A percentile compares a stretch with the other conserved stretches of the same genome.
These are phyloP conservation scores for Aspergillus transmontanensis DNA, from an alignment of 2,329 filamentous ascomycete genomes.

Conservation along the genomic window DNA sequence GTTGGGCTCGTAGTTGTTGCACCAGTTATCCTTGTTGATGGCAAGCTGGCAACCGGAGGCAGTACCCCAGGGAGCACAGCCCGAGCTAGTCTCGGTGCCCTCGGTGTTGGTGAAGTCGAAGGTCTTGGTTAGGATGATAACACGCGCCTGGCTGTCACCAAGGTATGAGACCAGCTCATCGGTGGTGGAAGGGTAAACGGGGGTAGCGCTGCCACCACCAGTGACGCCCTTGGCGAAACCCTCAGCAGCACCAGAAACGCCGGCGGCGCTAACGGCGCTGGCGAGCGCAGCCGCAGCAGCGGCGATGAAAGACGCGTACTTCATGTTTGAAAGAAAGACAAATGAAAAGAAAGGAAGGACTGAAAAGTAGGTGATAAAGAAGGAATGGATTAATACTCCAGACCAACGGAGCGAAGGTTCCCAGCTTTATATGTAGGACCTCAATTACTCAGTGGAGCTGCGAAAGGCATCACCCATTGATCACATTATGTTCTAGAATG, in stretches of 20 bases:
- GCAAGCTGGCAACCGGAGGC: slow-evolving; percentile 58
- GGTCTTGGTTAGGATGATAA: slow-evolving; percentile 52
- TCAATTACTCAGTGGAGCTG: background rate
- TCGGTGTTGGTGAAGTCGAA: slow-evolving; percentile 24
- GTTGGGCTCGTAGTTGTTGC: slow-evolving; percentile 60
- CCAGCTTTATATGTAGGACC: background rate
- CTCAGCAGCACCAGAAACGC: slow-evolving; percentile 40
- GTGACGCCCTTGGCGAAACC: slow-evolving; percentile 60
- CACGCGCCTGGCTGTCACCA: slow-evolving; percentile 54
- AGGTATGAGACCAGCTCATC: slow-evolving; percentile 63
- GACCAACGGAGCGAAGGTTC: background rate
- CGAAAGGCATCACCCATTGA: background rate
- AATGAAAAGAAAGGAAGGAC: slow-evolving; percentile 4
- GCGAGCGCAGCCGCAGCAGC: slow-evolving; percentile 20
- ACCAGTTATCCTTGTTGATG: slow-evolving; percentile 64
- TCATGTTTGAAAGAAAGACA: slow-evolving; percentile 21
- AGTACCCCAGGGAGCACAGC: slow-evolving; percentile 63
- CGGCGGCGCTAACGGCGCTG: slow-evolving; percentile 19
- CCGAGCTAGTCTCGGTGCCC: slow-evolving; percentile 51
- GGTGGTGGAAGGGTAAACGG: slow-evolving; percentile 57
- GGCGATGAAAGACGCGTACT: slow-evolving; percentile 17
- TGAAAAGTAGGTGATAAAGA: slow-evolving; percentile 5
- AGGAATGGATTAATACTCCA: background rate
- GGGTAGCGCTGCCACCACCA: slow-evolving; percentile 58
- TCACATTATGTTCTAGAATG: background rate